These are phyloP conservation scores for Microsporum canis DNA, from an alignment of 2,329 filamentous ascomycete species.

Conservation along the genomic window DNA sequence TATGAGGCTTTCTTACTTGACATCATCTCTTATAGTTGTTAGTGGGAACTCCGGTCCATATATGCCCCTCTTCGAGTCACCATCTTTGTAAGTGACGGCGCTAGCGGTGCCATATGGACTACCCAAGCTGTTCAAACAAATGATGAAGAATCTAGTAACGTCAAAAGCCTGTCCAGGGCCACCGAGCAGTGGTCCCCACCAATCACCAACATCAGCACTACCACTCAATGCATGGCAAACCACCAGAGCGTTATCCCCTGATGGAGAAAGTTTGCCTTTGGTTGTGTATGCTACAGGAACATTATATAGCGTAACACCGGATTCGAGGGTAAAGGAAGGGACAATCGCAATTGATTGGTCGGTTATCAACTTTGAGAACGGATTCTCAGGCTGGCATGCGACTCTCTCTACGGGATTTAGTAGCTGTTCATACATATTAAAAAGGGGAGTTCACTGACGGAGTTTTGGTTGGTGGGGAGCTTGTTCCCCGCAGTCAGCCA, in stretches of 20 bases:
- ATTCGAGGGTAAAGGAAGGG: slow-evolving; percentile 85
- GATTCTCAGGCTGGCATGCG: slow-evolving; percentile 72
- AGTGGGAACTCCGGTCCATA: slow-evolving; percentile 96
- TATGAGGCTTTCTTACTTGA: slow-evolving; percentile 52
- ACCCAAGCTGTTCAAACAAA: slow-evolving; percentile 45
- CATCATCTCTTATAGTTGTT: slow-evolving; percentile 90
- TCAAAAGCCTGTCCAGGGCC: slow-evolving; percentile 45
- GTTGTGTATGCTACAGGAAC: slow-evolving; percentile 55
- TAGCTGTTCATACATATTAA: slow-evolving; percentile 25
- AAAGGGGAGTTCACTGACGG: slow-evolving; percentile 11
- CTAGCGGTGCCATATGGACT: slow-evolving; percentile 46
- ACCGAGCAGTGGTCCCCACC: slow-evolving; percentile 46
- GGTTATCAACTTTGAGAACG: slow-evolving; percentile 72
- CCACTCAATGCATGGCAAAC: slow-evolving; percentile 47
- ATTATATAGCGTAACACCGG: slow-evolving; percentile 72
- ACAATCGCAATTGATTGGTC: slow-evolving; percentile 80
- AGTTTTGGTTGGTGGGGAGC: slow-evolving; percentile 7
- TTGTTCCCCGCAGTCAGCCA: slow-evolving; percentile 7
- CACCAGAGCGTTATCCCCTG: slow-evolving; percentile 51
- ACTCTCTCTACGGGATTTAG: slow-evolving; percentile 47
- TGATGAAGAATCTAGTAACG: slow-evolving; percentile 42
- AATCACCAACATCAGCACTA: slow-evolving; percentile 45
- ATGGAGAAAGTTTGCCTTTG: slow-evolving; percentile 46
- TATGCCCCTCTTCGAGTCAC: slow-evolving; percentile 57
- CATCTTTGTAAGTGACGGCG: slow-evolving; percentile 66